Evolutionary conservation across 352 stramenopile genomes (phyloP), one percentile per base, ranked within the genome.

Genomic region (Phytophthora europaea): DNA sequence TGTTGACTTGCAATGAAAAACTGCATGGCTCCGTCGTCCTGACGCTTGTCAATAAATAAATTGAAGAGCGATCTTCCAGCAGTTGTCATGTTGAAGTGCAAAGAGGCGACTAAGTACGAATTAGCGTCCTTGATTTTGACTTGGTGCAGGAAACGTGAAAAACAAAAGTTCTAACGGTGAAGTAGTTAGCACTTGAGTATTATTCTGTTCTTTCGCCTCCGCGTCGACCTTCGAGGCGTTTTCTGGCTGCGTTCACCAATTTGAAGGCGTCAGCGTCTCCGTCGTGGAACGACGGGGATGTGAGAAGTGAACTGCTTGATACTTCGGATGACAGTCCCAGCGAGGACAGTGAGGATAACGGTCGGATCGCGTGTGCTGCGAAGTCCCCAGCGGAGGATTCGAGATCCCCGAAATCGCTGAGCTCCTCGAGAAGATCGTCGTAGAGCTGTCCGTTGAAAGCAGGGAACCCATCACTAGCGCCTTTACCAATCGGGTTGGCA

Each of bases 181-280:
- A 31, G 28, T 7, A 31, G 28, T 31, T 4, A 31, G 3, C 28
- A 31, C 28, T 31, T 31, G 28, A 28, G 45, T 47, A 70, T 38
- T 70, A 72, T 55, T 75, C 60, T 20, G 9, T 22, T 57, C 48
- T 62, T 16, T 78, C 71, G 20, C 71, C 43, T 23, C 13, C 13
- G 10, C 67, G 72, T 28, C 67, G 51, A 31, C 40, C 76, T 48
- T 83, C 78, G 10, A 85, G 68, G 8, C 76, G 75, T 45, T 80
- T 78, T 54, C 79, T 70, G 33, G 79, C 79, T 53, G 69, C 79
- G 34, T 76, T 83, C n/a, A 85, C 76, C 4, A 83, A 65, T 48
- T 79, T 67, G 26, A 75, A 78, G 4, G 70, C 63, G 10, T 76
- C 55, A 4, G 61, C 71, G 22, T 85, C 66, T 45, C 43, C 65